Evolutionary conservation across 2,329 filamentous ascomycete species (phyloP).

Genomic region (Zymoseptoria crescenta): DNA sequence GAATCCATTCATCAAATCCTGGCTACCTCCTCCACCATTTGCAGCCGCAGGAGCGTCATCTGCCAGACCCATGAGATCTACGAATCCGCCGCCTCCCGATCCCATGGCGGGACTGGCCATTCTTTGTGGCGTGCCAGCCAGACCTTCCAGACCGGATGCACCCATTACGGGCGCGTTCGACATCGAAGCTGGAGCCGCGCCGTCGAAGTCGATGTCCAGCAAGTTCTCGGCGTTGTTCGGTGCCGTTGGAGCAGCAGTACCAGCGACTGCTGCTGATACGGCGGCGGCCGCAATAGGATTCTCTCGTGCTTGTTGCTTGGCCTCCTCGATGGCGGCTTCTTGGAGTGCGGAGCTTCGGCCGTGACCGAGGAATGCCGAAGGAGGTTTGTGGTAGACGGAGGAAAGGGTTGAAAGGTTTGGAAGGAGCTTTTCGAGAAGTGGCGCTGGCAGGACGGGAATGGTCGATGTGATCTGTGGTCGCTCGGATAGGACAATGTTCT

Average conservation of each 20-base stretch:
- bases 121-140: constrained; percentile 60
- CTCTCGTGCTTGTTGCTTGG: constrained; percentile 82
- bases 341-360: constrained; percentile 92
- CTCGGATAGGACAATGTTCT: constrained; percentile 85
- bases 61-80: constrained; percentile 69
- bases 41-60: constrained; percentile 29
- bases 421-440: constrained; percentile 82
- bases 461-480: constrained; percentile 93
- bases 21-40: constrained; percentile 30
- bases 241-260: constrained; percentile 30
- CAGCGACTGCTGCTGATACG: constrained; percentile 55
- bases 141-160: constrained; percentile 44
- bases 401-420: constrained; percentile 87
- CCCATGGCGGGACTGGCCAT: constrained; percentile 53
- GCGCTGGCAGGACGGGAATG: constrained; percentile 77
- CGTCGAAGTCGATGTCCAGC: constrained; percentile 93
- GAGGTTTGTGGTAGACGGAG: constrained; percentile 96
- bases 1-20: constrained; percentile 72
- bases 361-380: constrained; percentile 95
- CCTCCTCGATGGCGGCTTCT: constrained; percentile 90
- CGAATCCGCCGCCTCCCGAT: constrained; percentile 51
- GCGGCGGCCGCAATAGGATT: constrained; percentile 88
- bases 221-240: constrained; percentile 88
- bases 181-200: constrained; percentile 79
- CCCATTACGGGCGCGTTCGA: constrained; percentile 53